phyloP scores from a whole-genome alignment of 73 alveolate genomes.

The Paramecium bursaria region DNA sequence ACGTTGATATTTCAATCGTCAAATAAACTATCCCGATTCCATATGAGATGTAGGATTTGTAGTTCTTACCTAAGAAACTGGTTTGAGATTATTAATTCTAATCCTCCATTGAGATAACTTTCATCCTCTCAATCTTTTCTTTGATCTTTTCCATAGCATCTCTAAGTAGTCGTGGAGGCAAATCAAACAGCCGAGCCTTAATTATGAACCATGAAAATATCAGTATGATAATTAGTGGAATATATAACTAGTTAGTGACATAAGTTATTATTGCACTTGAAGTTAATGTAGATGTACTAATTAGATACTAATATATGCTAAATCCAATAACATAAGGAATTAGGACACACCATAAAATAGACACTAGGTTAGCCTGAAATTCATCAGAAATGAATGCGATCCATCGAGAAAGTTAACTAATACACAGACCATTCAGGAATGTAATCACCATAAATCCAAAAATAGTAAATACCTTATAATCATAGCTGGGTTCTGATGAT shows the following conservation, averaged over 20 bases:
- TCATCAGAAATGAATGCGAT: too few species aligned
- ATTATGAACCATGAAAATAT: constrained; percentile 55
- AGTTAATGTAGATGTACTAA: too few species aligned
- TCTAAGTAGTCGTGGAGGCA: background rate
- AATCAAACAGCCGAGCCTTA: constrained; percentile 45
- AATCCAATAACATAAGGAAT: too few species aligned
- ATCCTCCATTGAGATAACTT: background rate
- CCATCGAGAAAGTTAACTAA: too few species aligned
- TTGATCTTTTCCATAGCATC: constrained; percentile 21
- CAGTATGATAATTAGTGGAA: constrained; percentile 18
- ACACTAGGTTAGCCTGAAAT: too few species aligned
- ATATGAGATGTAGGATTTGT: constrained; percentile 11
- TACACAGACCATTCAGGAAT: too few species aligned
- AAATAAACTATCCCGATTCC: constrained; percentile 46
- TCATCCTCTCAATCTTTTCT: background rate
- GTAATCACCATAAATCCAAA: too few species aligned
- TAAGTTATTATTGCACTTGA: constrained; percentile 12
- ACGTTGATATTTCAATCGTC: constrained; percentile 6
- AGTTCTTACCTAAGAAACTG: background rate
- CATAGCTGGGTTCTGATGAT: too few species aligned
- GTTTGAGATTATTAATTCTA: too few species aligned
- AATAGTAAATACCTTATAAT: too few species aligned
- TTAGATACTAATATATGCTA: too few species aligned
- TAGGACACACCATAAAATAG: too few species aligned
- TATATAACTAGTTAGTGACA: background rate